These are phyloP conservation scores for Platanthera guangdongensis DNA, from an alignment of 106 monocot species.

Conservation along the genomic window DNA sequence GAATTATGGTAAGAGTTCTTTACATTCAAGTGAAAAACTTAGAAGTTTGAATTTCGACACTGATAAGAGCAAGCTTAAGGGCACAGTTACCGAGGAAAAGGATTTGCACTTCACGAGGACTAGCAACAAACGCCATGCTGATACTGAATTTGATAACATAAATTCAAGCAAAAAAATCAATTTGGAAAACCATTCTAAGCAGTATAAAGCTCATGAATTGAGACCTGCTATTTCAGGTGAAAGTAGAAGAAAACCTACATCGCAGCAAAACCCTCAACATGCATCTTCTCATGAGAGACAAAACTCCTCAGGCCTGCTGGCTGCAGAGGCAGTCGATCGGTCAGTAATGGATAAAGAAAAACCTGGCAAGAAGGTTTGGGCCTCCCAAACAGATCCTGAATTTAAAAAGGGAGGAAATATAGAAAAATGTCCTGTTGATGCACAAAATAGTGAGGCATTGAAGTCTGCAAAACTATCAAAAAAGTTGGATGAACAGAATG, in stretches of 20 bases:
- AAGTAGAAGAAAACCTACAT: background rate
- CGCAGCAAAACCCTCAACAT: slow-evolving; percentile 13
- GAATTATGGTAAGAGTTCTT: slow-evolving; percentile 22
- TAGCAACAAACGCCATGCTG: background rate
- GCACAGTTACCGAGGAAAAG: background rate
- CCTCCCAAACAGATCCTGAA: slow-evolving; percentile 9
- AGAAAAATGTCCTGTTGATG: slow-evolving; percentile 19
- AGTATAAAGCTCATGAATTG: slow-evolving; percentile 5
- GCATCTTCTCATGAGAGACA: slow-evolving; percentile 12
- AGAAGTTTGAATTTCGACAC: slow-evolving; percentile 2
- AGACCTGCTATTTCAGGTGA: slow-evolving; percentile 12
- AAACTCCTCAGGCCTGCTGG: slow-evolving; percentile 5
- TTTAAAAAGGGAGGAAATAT: slow-evolving; percentile 22
- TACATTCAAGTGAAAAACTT: slow-evolving; percentile 9
- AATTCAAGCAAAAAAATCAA: background rate
- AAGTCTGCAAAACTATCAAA: slow-evolving; percentile 20
- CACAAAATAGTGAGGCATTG: slow-evolving; percentile 16
- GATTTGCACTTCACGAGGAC: slow-evolving; percentile 6
- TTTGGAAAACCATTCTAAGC: slow-evolving; percentile 12
- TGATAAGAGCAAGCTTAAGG: slow-evolving; percentile 4
- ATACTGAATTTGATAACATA: slow-evolving; percentile 7
- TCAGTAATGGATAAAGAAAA: slow-evolving; percentile 23
- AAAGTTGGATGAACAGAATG: slow-evolving; percentile 29
- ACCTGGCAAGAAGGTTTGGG: slow-evolving; percentile 16
- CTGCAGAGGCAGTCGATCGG: slow-evolving; percentile 23